Evolutionary conservation across 495 filamentous ascomycete genomes (phyloP), one percentile per base, ranked within the genome.

Genomic region (Talaromyces proteolyticus): DNA sequence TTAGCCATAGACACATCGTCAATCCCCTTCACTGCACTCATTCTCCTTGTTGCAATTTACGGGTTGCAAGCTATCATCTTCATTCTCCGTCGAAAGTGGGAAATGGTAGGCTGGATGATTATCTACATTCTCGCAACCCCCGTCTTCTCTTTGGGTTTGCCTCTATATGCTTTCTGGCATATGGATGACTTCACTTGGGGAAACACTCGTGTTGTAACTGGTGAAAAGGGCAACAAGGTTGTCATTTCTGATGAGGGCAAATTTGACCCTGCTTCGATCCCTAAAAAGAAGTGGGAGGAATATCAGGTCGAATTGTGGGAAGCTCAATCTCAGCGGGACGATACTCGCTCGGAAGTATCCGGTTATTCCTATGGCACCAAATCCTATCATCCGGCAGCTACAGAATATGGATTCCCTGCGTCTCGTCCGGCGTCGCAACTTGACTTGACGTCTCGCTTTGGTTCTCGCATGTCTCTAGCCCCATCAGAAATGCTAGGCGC

Each of bases 131-230:
- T 93, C 20, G 94, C 93, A 46, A 84, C 95, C 48, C 93, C 93
- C 11, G 81, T 99, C 54, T 97, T 95, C 78, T 82, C 88, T 23
- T 87, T 95, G 53, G 91, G 81, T 45, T 76, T 99, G 6, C 93
- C 93, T 1, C 77, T 99, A 5, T 99, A 97, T 68, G 78, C 91
- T 40, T 99, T 99, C 81, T 99, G 93, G 93, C 78, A 97, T 68
- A 96, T 96, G 93, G 93, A 99, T 65, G 93, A 99, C 74, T 99
- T 99, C 80, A 86, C 83, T 56, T 96, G 91, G 91, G 91, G 91
- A 66, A 96, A 95, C 65, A 96, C 91, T 24, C 89, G 91, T 78
- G 77, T 99, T 38, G 91, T 99, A 54, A 95, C 88, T n/a, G 93
- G 93, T 63, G 93, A 97, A 67, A 87, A 86, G 60, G 93, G 93